Evolutionary conservation across 169 alveolate genomes (phyloP).

Genomic region (Cyclospora cayetanensis): DNA sequence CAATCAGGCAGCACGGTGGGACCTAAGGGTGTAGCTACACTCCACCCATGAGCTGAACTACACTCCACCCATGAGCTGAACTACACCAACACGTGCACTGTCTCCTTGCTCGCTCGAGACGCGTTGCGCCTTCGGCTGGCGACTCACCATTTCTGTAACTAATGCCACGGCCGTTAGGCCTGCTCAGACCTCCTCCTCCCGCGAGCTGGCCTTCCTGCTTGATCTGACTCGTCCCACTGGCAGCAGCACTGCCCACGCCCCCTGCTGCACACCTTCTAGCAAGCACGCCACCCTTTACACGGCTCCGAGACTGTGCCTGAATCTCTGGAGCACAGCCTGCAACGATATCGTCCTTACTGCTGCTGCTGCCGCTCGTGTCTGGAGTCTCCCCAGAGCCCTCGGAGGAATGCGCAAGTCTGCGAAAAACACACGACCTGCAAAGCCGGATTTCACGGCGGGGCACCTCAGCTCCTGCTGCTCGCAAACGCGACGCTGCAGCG

Average conservation of each 20-base stretch:
- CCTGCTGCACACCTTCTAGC: background rate
- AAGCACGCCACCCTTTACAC: background rate
- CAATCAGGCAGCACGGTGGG: no score
- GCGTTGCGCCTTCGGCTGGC: no score
- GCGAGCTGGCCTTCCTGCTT: background rate
- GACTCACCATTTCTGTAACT: background rate
- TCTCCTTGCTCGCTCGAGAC: no score
- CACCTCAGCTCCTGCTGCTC: background rate
- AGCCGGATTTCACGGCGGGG: background rate
- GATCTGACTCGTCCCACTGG: background rate
- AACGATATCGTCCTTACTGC: background rate
- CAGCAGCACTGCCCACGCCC: background rate
- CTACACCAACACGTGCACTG: no score
- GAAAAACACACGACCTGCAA: background rate
- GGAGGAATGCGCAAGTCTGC: background rate
- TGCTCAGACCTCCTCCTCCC: background rate
- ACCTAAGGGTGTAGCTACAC: no score
- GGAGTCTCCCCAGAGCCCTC: background rate
- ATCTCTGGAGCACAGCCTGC: background rate
- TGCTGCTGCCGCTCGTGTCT: background rate
- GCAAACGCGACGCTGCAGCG: background rate
- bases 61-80: no score
- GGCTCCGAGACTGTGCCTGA: background rate
- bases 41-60: no score
- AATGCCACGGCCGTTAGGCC: background rate